Percentiles rank a stretch among this genome's conserved stretches.
Evolutionary conservation across 768 basidiomycete genomes (phyloP).

Genomic region (Tricholoma bakamatsutake): DNA sequence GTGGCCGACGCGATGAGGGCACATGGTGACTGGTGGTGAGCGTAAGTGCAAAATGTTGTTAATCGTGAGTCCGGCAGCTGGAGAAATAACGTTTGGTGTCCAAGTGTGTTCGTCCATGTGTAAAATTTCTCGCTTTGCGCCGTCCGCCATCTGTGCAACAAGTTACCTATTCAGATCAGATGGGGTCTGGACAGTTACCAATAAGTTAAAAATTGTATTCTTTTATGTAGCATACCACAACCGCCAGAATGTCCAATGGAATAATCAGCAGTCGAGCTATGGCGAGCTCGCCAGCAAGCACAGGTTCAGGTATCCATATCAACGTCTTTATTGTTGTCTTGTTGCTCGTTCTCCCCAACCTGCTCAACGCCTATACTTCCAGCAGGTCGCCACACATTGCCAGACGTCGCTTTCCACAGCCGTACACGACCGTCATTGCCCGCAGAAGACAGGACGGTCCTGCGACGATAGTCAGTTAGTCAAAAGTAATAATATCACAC

Average conservation of each 20-base stretch:
- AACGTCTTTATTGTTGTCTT: constrained; percentile 31
- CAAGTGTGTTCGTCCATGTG: not conserved
- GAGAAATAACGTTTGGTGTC: not conserved
- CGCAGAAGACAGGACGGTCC: constrained; percentile 77
- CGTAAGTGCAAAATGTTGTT: not conserved
- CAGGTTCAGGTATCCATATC: constrained; percentile 33
- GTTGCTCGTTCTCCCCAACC: constrained; percentile 33
- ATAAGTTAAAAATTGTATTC: not conserved
- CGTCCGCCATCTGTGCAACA: too few species aligned
- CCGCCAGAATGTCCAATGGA: not conserved
- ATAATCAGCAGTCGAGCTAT: not conserved
- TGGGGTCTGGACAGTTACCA: too few species aligned
- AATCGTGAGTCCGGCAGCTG: not conserved
- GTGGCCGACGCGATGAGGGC: constrained; percentile 69
- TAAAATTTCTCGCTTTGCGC: not conserved
- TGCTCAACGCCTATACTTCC: constrained; percentile 82
- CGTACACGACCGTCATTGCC: constrained; percentile 81
- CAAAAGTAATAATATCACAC: not conserved
- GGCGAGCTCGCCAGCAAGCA: not conserved
- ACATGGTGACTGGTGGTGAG: constrained; percentile 76
- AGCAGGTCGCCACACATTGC: constrained; percentile 79
- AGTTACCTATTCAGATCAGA: too few species aligned
- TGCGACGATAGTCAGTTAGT: constrained; percentile 21
- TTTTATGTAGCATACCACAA: not conserved
- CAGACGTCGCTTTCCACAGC: constrained; percentile 80